phyloP scores from a whole-genome alignment of 176 grass and related monocot species.

The Oropetium thomaeum region DNA sequence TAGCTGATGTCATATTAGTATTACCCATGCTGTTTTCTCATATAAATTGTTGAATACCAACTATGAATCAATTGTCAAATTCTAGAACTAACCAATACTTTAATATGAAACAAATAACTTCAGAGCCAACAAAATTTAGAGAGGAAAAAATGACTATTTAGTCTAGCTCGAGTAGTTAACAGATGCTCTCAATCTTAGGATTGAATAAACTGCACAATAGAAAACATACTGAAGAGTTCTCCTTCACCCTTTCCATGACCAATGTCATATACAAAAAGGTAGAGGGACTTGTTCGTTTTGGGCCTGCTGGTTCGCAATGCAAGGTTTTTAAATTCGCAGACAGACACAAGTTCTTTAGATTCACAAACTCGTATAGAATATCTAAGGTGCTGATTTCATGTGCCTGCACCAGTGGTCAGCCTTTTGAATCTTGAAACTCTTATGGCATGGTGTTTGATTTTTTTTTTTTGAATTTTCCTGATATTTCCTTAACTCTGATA shows the following conservation, averaged over 20 bases:
- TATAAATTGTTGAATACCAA: no score
- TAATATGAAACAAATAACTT: no score
- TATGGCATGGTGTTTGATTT: background rate
- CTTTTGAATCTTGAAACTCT: background rate
- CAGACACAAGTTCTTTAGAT: background rate
- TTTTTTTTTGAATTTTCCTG: no score
- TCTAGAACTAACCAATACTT: no score
- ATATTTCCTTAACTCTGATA: no score
- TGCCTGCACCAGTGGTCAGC: background rate
- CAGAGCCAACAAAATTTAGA: background rate
- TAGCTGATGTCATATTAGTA: background rate
- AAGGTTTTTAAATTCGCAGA: background rate
- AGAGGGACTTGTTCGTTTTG: background rate
- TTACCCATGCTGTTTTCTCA: no score
- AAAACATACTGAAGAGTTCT: background rate
- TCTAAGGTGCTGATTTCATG: background rate
- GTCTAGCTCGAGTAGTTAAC: no score
- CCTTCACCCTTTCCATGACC: background rate
- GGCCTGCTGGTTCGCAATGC: background rate
- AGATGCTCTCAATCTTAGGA: background rate
- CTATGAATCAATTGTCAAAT: no score
- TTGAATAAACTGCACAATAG: background rate
- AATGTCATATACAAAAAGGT: no score
- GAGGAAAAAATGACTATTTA: no score
- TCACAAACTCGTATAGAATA: background rate